These are phyloP conservation scores for Clavispora fructus DNA, from an alignment of 805 yeast genomes.

Conservation along the genomic window DNA sequence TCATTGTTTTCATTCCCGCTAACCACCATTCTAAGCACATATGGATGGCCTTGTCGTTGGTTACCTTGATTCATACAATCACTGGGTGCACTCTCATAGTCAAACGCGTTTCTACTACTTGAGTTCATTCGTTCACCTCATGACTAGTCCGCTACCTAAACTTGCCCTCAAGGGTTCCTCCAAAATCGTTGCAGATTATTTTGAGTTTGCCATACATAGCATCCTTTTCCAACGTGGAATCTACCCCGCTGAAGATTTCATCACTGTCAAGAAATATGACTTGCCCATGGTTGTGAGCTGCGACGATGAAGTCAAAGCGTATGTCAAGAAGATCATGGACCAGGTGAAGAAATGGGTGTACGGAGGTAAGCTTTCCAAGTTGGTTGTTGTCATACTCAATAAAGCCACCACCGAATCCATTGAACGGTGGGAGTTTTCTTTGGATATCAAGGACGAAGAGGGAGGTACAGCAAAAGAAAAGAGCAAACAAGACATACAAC, in stretches of 20 bases:
- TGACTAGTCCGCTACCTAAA: slow-evolving; percentile 23
- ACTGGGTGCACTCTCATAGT: background rate
- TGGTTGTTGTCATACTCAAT: slow-evolving; percentile 69
- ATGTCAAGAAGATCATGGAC: slow-evolving; percentile 59
- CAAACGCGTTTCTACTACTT: slow-evolving; percentile 5
- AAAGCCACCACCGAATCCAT: slow-evolving; percentile 62
- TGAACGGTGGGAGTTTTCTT: slow-evolving; percentile 84
- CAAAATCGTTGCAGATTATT: slow-evolving; percentile 73
- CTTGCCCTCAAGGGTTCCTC: slow-evolving; percentile 74
- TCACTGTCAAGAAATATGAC: slow-evolving; percentile 72
- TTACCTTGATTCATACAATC: background rate
- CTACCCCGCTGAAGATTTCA: slow-evolving; percentile 83
- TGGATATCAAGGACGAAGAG: slow-evolving; percentile 37
- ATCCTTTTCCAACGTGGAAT: slow-evolving; percentile 86
- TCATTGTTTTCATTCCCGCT: too few species aligned
- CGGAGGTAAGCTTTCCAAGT: slow-evolving; percentile 58
- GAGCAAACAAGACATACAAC: slow-evolving; percentile 48
- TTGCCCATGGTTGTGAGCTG: slow-evolving; percentile 64
- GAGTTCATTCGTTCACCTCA: background rate
- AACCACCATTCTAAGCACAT: too few species aligned
- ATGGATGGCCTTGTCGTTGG: background rate
- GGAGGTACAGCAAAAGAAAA: too few species aligned
- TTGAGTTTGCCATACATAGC: slow-evolving; percentile 73
- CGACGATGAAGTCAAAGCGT: slow-evolving; percentile 70
- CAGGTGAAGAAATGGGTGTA: slow-evolving; percentile 69